Evolutionary conservation across 441 rosid species (phyloP), one percentile per base, ranked within the genome.

Genomic region (Pelargonium fulgidum): DNA sequence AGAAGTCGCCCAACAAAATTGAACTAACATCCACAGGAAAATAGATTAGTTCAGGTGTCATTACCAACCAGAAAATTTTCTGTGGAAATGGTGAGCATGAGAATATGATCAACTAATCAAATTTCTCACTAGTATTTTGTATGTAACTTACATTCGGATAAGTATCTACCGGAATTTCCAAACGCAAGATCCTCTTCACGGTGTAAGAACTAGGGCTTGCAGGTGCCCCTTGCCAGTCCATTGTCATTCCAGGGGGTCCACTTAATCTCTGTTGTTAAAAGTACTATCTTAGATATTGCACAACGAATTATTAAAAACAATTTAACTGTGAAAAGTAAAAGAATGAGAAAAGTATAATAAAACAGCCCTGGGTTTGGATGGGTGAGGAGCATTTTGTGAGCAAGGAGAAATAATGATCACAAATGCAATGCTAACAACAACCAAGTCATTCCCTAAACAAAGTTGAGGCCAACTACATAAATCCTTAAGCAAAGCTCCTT

Each of bases 181-280:
- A 83, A 68, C 97, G 97, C 86, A 93, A 78, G 70, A 93, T 89
- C 81, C 97, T 87, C 84, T 93, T 93, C 78, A 93, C 90, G 3
- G 94, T 85, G 79, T 77, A 90, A 26, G 97, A 82, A 76, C 94
- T 89, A 71, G 97, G 97, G 77, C 98, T 93, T 66, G 97, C 86
- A 73, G 97, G 92, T 13, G 88, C 93, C 69, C 93, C 86, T 85
- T 90, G 97, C 98, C 98, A 93, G 76, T 93, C 98, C 97, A 93
- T 93, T 20, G 92, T 86, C 97, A 93, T 90, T 72, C 98, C 98
- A 72, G 82, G 90, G n/a, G 82, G 86, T 66, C 92, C 90, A 73
- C 90, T 79, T 72, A 90, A 70, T 82, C 97, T 85, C 98, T 93
- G 86, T 76, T 62, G 75, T 19, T 14, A 10, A 77, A 41, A 20